These are phyloP conservation scores for Scorias spongiosa DNA, from an alignment of 2,329 filamentous ascomycete genomes.

Conservation along the genomic window DNA sequence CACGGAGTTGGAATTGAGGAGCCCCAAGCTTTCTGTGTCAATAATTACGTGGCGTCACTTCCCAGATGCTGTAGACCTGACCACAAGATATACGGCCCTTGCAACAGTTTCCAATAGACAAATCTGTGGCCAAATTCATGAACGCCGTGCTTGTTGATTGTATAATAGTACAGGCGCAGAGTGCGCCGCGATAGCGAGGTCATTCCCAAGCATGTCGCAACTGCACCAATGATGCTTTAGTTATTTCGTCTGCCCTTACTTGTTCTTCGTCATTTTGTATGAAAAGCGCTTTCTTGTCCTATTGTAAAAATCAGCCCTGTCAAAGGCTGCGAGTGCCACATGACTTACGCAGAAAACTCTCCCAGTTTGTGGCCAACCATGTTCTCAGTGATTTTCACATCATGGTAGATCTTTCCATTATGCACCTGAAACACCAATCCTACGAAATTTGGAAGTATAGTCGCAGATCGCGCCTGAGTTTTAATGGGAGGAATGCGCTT, in stretches of 20 bases:
- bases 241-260: conserved; percentile 24
- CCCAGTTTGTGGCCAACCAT: conserved; percentile 95
- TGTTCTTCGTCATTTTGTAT: conserved; percentile 59
- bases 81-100: too few relatives aligned
- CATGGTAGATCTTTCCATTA: conserved; percentile 77
- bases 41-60: too few relatives aligned
- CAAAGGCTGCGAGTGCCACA: neutral
- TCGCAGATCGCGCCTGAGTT: conserved; percentile 76
- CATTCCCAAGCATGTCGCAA: too few relatives aligned
- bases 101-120: too few relatives aligned
- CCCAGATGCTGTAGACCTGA: too few relatives aligned
- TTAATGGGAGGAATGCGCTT: conserved; percentile 52
- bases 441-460: conserved; percentile 84
- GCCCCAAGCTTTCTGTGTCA: too few relatives aligned
- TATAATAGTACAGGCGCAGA: too few relatives aligned
- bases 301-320: conserved; percentile 1
- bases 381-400: conserved; percentile 75
- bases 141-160: too few relatives aligned
- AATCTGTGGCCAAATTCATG: too few relatives aligned
- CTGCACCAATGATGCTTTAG: neutral
- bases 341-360: conserved; percentile 72
- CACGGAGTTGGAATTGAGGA: too few relatives aligned
- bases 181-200: too few relatives aligned
- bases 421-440: conserved; percentile 80
- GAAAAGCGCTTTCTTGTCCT: conserved; percentile 54